These are phyloP conservation scores for Ceraceosorus guamensis DNA, from an alignment of 1,284 basidiomycete genomes.

Conservation along the genomic window DNA sequence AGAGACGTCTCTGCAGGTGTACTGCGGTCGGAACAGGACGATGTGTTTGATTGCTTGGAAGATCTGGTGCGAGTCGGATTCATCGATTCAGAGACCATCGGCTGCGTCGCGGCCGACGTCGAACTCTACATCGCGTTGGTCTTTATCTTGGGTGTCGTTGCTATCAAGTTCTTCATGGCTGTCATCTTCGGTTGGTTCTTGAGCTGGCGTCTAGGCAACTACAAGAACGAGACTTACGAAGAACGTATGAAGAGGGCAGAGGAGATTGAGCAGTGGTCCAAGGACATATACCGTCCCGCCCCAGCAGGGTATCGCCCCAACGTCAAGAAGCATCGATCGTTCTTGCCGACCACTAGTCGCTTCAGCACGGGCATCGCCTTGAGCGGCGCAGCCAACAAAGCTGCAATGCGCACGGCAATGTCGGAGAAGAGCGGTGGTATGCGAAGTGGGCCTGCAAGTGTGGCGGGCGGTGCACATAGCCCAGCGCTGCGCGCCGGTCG, in stretches of 20 bases:
- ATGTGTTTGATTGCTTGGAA: conserved; percentile 72
- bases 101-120: conserved; percentile 88
- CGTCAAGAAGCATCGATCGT: conserved; percentile 64
- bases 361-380: conserved; percentile 50
- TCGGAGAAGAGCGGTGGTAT: conserved; percentile 23
- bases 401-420: conserved; percentile 16
- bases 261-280: conserved; percentile 93
- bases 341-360: conserved; percentile 56
- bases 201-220: conserved; percentile 85
- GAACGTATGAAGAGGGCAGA: conserved; percentile 82
- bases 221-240: conserved; percentile 85
- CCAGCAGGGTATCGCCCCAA: conserved; percentile 86
- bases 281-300: conserved; percentile 90
- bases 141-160: conserved; percentile 94
- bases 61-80: conserved; percentile 82
- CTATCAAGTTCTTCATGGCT: conserved; percentile 92
- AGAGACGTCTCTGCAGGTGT: conserved; percentile 80
- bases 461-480: conserved; percentile 1
- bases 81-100: conserved; percentile 86
- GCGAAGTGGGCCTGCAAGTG: too few species aligned
- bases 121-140: conserved; percentile 91
- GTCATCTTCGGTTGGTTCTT: conserved; percentile 96
- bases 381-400: conserved; percentile 18
- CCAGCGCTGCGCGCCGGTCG: conserved; percentile 10
- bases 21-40: conserved; percentile 58